These are phyloP conservation scores for Trifolium fragiferum DNA, from an alignment of 306 rosid genomes.

Conservation along the genomic window DNA sequence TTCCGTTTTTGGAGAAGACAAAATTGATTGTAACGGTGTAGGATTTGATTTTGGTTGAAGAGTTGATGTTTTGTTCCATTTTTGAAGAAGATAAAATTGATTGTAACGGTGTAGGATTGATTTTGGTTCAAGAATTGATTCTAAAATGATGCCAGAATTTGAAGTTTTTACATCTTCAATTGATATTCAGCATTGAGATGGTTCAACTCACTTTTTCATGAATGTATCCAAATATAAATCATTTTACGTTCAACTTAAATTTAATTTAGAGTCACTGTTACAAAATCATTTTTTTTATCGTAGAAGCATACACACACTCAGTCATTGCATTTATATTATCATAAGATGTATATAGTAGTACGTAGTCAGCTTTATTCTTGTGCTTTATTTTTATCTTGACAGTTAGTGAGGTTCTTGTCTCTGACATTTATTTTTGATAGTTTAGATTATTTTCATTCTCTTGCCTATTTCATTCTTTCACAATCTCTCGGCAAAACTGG, in stretches of 20 bases:
- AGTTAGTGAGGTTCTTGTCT: constrained; percentile 17
- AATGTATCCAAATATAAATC: background rate
- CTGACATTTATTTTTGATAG: background rate
- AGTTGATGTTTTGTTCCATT: background rate
- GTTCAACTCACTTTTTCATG: background rate
- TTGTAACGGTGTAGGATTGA: background rate
- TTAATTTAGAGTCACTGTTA: background rate
- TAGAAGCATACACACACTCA: background rate
- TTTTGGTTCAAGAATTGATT: background rate
- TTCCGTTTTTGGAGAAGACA: background rate
- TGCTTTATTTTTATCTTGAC: background rate
- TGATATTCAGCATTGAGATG: background rate
- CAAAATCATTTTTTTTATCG: background rate
- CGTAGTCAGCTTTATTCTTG: background rate
- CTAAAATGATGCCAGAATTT: background rate
- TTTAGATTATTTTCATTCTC: constrained; percentile 9
- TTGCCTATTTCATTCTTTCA: constrained; percentile 28
- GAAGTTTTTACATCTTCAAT: background rate
- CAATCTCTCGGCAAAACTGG: constrained; percentile 22
- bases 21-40: too few species aligned
- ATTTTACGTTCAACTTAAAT: background rate
- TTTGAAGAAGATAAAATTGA: background rate
- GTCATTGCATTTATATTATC: background rate
- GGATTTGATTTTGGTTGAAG: background rate
- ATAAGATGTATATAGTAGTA: background rate